phyloP scores from a whole-genome alignment of 2,329 filamentous ascomycete species.

The Rugonectria rugulosa region DNA sequence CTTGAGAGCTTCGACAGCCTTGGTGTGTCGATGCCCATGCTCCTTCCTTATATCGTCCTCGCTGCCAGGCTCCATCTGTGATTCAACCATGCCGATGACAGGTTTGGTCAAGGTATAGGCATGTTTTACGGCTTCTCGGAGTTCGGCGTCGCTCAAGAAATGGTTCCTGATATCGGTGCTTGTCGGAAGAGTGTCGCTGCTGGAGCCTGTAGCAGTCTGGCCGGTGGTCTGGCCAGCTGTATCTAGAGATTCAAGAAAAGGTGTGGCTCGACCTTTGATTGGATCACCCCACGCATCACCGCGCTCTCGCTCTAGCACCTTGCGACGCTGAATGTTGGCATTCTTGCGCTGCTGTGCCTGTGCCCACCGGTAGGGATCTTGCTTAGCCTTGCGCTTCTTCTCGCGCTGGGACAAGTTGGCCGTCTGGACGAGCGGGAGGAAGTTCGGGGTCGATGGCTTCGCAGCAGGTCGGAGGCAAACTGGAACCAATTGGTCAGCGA shows the following conservation, averaged over 20 bases:
- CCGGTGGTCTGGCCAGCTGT: constrained; percentile 60
- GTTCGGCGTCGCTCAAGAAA: constrained; percentile 68
- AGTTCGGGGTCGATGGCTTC: constrained; percentile 55
- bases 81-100: constrained; percentile 46
- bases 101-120: constrained; percentile 75
- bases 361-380: constrained; percentile 83
- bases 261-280: constrained; percentile 78
- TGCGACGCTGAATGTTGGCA: constrained; percentile 79
- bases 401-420: constrained; percentile 70
- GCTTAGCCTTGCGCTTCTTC: constrained; percentile 70
- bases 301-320: constrained; percentile 71
- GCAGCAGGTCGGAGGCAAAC: constrained; percentile 67
- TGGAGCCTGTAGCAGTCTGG: constrained; percentile 48
- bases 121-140: constrained; percentile 70
- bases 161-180: constrained; percentile 72
- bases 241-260: constrained; percentile 85
- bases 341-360: constrained; percentile 85
- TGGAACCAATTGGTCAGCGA: constrained; percentile 45
- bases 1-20: constrained; percentile 76
- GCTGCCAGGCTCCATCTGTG: constrained; percentile 50
- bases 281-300: constrained; percentile 76
- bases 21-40: constrained; percentile 66
- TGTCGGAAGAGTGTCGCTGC: constrained; percentile 51
- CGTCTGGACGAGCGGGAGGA: constrained; percentile 68
- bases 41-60: constrained; percentile 46